Evolutionary conservation across 106 monocot genomes (phyloP).

Genomic region (Platanthera guangdongensis): DNA sequence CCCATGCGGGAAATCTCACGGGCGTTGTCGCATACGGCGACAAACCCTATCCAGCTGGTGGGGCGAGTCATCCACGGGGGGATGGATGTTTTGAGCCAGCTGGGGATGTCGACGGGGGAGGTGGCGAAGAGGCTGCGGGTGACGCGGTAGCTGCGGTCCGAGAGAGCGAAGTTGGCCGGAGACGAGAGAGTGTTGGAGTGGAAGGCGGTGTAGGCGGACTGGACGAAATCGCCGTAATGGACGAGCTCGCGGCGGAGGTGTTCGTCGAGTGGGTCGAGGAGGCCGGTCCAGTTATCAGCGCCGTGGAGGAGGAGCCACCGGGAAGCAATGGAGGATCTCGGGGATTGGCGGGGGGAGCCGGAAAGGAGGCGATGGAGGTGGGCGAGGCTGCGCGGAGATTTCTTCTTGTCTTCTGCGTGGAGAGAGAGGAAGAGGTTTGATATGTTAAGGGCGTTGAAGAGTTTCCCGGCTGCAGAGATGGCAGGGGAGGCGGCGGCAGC

Average conservation of each 20-base stretch:
- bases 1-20: conserved; percentile 54
- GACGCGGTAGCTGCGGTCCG: conserved; percentile 46
- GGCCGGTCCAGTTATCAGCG: conserved; percentile 48
- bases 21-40: conserved; percentile 57
- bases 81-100: conserved; percentile 17
- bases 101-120: conserved; percentile 47
- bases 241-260: conserved; percentile 82
- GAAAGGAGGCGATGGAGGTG: conserved; percentile 47
- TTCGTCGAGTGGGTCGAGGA: conserved; percentile 69
- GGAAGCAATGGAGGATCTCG: conserved; percentile 30
- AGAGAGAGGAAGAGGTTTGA: conserved; percentile 8
- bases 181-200: conserved; percentile 28
- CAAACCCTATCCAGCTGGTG: conserved; percentile 59
- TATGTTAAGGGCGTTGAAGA: conserved; percentile 21
- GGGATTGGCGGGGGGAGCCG: conserved; percentile 38
- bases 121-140: conserved; percentile 66
- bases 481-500: background rate
- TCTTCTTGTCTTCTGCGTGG: conserved; percentile 11
- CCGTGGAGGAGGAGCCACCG: conserved; percentile 64
- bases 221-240: conserved; percentile 75
- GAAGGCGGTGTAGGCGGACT: conserved; percentile 63
- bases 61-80: conserved; percentile 34
- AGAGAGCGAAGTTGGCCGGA: conserved; percentile 22
- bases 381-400: conserved; percentile 56
- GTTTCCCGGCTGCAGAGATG: background rate